Evolutionary conservation across 345 rosid species (phyloP).

Genomic region (Euphorbia lathyris): DNA sequence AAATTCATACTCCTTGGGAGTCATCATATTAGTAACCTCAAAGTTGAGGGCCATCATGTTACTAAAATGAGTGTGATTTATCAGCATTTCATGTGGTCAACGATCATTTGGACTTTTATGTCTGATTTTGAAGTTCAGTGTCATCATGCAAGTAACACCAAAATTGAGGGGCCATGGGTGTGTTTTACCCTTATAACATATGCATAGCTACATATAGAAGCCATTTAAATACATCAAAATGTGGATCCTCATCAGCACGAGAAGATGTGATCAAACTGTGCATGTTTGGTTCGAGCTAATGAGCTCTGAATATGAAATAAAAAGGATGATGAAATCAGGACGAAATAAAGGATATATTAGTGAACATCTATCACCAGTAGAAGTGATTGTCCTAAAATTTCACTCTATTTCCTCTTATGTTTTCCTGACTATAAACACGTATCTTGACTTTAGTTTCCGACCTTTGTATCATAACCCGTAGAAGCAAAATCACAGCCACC

Average conservation of each 20-base stretch:
- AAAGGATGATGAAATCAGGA: not conserved
- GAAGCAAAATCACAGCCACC: not conserved
- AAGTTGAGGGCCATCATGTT: no score
- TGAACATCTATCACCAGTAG: not conserved
- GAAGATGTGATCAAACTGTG: not conserved
- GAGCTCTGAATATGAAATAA: not conserved
- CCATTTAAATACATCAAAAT: not conserved
- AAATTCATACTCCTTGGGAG: no score
- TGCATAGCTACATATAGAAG: not conserved
- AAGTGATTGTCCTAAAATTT: not conserved
- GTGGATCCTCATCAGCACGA: no score
- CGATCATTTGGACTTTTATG: no score
- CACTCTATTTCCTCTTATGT: not conserved
- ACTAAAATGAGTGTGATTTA: no score
- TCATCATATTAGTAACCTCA: no score
- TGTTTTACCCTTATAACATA: no score
- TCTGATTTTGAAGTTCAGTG: no score
- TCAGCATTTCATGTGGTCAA: no score
- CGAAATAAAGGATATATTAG: no score
- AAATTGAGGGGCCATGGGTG: no score
- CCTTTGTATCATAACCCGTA: not conserved
- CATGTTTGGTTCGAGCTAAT: not conserved
- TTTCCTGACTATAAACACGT: not conserved
- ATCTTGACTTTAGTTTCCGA: not conserved
- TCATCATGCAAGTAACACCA: no score